Evolutionary conservation across 2,329 filamentous ascomycete species (phyloP), one percentile per base, ranked within the genome.

Genomic region (Xylaria multiplex): DNA sequence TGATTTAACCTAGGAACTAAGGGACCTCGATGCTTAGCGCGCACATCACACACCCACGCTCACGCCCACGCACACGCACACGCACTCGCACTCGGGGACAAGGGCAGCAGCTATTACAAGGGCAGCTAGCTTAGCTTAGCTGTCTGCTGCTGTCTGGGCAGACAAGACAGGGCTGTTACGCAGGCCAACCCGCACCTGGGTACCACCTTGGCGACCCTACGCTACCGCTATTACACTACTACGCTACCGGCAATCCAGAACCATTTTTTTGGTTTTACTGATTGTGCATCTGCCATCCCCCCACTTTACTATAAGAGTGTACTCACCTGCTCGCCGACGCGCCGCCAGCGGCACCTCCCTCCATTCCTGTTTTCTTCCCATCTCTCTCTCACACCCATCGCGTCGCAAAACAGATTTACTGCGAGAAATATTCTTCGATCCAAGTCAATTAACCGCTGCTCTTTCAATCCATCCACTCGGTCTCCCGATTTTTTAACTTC

Each of bases 281-380:
- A 86, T 86, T 86, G 84, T 81, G 82, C 80, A 78, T 80, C 80
- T 78, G 81, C 79, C 80, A 84, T 83, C 81, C 80, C 83, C 75
- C 69, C 69, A 69, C 65, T 66, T 67, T 76, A 77, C 75, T 82
- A 88, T 88, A 88, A 87, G 88, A 88, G 86, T 83, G 85, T 79
- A 78, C 79, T 81, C 82, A 77, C 82, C 80, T 84, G 83, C 84
- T 82, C 83, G 82, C 84, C 81, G 80, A 81, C 78, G 77, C 77
- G 79, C 78, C 77, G 79, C 76, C 77, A 74, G 73, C 78, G 74
- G 75, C 77, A 75, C 76, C 72, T 77, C 75, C 77, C 76, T 76
- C 75, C 79, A 79, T 77, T 77, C 78, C 75, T 77, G 75, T 79
- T 76, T 69, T 62, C 66, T 58, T 69, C 60, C 52, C 65, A 67